Conservation (phyloP, 208 protist species). For the Entamoeba dispar region DNA sequence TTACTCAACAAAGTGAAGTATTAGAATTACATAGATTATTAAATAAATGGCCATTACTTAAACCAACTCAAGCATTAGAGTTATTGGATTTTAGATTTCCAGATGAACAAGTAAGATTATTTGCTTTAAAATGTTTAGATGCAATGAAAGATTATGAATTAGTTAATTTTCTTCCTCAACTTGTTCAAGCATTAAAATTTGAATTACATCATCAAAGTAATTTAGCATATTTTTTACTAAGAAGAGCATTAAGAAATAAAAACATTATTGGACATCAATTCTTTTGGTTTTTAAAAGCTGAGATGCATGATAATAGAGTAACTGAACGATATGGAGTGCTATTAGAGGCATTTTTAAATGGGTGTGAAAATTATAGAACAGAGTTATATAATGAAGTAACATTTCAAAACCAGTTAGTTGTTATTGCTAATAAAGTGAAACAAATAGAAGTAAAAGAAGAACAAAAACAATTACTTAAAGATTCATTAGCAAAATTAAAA, state of each 20-base stretch:
- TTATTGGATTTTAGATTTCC: neutral
- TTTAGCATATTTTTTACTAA: neutral
- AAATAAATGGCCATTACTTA: neutral
- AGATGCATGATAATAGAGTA: neutral
- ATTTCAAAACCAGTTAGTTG: neutral
- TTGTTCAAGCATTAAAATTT: neutral
- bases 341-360: neutral
- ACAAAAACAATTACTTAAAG: neutral
- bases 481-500: neutral
- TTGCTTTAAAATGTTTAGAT: neutral
- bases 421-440: neutral
- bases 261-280: neutral
- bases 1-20: neutral
- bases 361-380: neutral
- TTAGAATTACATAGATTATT: neutral
- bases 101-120: neutral
- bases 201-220: neutral
- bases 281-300: constrained; percentile 6
- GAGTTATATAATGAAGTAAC: neutral
- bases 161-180: neutral
- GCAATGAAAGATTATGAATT: neutral
- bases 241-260: neutral
- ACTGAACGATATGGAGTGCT: neutral
- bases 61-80: neutral
- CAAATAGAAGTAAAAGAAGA: neutral